Percentiles rank a stretch among this genome's conserved stretches.
Evolutionary conservation across 257 asterid genomes (phyloP).

Genomic region (Petunia secreta): DNA sequence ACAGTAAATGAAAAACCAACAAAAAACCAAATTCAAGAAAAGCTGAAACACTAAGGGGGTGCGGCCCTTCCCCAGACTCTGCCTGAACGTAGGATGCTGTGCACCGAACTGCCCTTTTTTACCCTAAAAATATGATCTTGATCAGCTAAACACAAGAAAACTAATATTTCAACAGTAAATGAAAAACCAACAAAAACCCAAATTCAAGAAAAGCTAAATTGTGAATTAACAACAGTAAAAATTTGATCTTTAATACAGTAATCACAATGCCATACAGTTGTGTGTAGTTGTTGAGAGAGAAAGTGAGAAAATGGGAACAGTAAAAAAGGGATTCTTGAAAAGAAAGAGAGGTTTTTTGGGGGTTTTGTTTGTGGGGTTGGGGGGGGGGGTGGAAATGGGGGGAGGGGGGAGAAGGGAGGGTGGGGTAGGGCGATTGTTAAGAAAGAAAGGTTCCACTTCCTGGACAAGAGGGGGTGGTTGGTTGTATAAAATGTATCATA

Average conservation of each 20-base stretch:
- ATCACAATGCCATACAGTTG: not conserved
- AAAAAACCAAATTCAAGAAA: not conserved
- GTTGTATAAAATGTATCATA: not conserved
- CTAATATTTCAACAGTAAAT: not conserved
- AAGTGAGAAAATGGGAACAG: not conserved
- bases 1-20: not conserved
- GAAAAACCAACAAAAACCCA: not conserved
- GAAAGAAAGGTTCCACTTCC: conserved; percentile 18
- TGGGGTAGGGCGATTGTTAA: not conserved
- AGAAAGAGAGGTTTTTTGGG: not conserved
- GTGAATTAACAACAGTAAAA: not conserved
- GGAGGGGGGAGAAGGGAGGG: not conserved
- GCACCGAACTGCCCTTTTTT: too few relatives aligned
- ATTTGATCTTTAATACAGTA: not conserved
- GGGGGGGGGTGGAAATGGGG: not conserved
- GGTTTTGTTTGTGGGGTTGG: not conserved
- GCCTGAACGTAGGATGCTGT: too few relatives aligned
- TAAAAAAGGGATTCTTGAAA: not conserved
- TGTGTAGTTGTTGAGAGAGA: not conserved
- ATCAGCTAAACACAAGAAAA: not conserved
- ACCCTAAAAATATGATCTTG: not conserved
- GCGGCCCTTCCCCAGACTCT: too few relatives aligned
- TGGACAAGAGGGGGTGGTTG: not conserved
- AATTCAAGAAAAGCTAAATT: not conserved
- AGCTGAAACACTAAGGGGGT: not conserved